Percentiles rank a stretch among this genome's conserved stretches.
These are phyloP conservation scores for Apiospora kogelbergensis DNA, from an alignment of 2,329 filamentous ascomycete species.

Conservation along the genomic window DNA sequence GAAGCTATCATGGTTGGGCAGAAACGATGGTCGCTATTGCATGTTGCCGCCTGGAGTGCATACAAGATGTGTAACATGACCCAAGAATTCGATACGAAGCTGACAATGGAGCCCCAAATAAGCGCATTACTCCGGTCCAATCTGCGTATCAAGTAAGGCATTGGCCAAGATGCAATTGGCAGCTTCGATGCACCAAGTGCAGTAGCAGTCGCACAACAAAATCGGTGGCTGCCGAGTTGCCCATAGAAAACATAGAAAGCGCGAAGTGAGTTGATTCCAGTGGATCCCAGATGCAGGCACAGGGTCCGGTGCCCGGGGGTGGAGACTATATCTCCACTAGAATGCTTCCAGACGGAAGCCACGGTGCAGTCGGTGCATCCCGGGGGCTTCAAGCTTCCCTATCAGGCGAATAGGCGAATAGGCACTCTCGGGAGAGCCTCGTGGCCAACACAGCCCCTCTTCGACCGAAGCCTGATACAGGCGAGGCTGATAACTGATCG, in stretches of 20 bases:
- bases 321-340: neutral
- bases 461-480: neutral
- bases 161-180: neutral
- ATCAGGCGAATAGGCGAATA: neutral
- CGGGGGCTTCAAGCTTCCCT: neutral
- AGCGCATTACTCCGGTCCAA: neutral
- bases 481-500: neutral
- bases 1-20: neutral
- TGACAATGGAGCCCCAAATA: neutral
- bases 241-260: neutral
- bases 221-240: neutral
- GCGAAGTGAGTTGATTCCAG: neutral
- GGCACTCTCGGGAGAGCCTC: neutral
- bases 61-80: neutral
- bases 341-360: neutral
- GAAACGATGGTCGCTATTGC: neutral
- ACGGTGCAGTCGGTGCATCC: neutral
- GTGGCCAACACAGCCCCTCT: neutral
- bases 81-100: neutral
- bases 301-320: neutral
- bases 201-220: no score
- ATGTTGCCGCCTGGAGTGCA: neutral
- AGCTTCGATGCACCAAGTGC: neutral
- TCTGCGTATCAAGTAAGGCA: neutral
- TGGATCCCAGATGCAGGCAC: neutral